Evolutionary conservation across 495 filamentous ascomycete species (phyloP).

Genomic region (Bathelium albidoporum): DNA sequence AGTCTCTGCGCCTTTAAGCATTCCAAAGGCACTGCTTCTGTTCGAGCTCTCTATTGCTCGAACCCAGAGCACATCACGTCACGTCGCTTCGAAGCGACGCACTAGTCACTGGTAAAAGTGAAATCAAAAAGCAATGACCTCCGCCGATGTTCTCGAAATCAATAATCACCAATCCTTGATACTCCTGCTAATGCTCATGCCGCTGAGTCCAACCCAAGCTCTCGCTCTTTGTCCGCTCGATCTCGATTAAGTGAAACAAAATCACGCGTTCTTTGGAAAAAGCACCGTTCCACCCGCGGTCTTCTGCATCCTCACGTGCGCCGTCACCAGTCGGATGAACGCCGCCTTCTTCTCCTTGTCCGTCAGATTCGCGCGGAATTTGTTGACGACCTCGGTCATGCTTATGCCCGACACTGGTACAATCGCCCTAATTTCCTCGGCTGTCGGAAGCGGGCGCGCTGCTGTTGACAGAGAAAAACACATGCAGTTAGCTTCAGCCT

Average conservation of each 20-base stretch:
- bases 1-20: no score
- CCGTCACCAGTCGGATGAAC: conserved; percentile 48
- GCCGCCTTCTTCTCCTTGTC: conserved; percentile 32
- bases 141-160: no score
- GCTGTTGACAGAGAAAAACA: conserved; percentile 3
- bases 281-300: conserved; percentile 34
- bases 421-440: conserved; percentile 59
- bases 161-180: no score
- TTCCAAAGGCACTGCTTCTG: no score
- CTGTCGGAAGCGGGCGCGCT: conserved; percentile 33
- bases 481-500: conserved; percentile 7
- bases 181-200: no score
- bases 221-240: no score
- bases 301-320: conserved; percentile 35
- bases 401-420: conserved; percentile 59
- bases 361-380: conserved; percentile 50
- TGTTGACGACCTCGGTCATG: conserved; percentile 49
- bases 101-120: no score
- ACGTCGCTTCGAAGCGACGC: no score
- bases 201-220: no score
- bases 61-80: no score
- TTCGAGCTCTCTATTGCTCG: no score
- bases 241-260: not conserved
- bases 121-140: no score
- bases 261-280: not conserved